phyloP scores from a whole-genome alignment of 345 rosid genomes.

The Hibiscus trionum region DNA sequence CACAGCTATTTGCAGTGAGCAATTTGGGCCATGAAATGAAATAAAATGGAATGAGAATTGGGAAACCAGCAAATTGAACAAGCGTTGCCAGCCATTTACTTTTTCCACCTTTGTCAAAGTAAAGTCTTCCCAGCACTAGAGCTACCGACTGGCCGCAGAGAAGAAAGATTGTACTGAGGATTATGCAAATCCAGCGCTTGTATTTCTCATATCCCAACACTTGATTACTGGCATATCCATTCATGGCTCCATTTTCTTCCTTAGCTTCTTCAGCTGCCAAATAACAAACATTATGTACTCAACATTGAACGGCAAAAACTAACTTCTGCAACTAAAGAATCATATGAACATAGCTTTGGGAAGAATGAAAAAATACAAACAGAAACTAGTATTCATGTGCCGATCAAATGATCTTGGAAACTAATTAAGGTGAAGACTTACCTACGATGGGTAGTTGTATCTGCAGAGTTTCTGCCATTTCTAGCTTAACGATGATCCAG shows the following conservation, averaged over 20 bases:
- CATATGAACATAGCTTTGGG: no score
- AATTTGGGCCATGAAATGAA: not conserved
- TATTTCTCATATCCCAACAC: not conserved
- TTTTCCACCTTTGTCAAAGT: constrained; percentile 38
- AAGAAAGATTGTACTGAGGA: not conserved
- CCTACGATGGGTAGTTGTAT: no score
- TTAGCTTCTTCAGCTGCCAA: not conserved
- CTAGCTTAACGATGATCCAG: no score
- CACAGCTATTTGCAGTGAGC: not conserved
- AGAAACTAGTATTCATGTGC: no score
- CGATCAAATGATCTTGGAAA: no score
- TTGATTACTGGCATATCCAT: not conserved
- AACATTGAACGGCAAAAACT: not conserved
- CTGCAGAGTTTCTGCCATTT: no score
- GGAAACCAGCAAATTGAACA: not conserved
- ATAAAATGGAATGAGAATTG: not conserved
- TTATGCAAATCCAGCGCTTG: not conserved
- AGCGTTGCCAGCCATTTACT: constrained; percentile 37
- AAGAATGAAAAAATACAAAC: no score
- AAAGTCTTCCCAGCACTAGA: constrained; percentile 28
- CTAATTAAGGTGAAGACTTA: no score
- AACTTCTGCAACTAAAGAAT: no score
- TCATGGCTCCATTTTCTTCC: not conserved
- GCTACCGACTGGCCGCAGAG: not conserved
- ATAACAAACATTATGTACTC: not conserved